Evolutionary conservation across 352 stramenopile genomes (phyloP).

Genomic region (Phytophthora pistaciae): DNA sequence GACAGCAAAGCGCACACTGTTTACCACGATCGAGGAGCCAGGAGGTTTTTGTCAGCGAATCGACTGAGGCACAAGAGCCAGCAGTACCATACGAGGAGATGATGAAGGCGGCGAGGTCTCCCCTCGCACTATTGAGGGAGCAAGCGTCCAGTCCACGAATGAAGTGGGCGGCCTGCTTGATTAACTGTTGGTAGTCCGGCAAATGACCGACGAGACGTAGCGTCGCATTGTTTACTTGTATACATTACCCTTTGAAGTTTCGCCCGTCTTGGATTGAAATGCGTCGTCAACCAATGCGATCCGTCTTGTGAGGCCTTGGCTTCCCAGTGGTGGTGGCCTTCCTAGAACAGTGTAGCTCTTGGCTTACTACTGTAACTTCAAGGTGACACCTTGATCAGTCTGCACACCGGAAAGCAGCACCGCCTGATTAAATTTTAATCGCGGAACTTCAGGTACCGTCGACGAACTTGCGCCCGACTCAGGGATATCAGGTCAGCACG

Average conservation of each 20-base stretch:
- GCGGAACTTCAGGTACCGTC: conserved; percentile 15
- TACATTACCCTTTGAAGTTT: conserved; percentile 18
- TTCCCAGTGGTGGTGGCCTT: background rate
- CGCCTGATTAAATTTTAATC: conserved; percentile 12
- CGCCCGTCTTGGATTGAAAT: background rate
- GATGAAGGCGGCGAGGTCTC: conserved; percentile 24
- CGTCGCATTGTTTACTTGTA: conserved; percentile 33
- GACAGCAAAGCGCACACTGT: conserved; percentile 6
- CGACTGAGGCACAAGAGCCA: conserved; percentile 25
- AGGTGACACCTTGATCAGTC: conserved; percentile 1
- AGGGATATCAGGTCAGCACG: conserved; percentile 11
- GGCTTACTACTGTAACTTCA: background rate
- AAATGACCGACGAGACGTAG: conserved; percentile 11
- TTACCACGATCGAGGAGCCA: conserved; percentile 17
- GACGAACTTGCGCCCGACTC: conserved; percentile 19
- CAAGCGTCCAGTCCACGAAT: conserved; percentile 29
- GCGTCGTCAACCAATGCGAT: background rate
- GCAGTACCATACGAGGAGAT: conserved; percentile 37
- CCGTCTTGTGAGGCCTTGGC: background rate
- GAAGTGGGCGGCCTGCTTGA: conserved; percentile 29
- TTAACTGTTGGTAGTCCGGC: conserved; percentile 17
- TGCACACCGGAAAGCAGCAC: conserved; percentile 2
- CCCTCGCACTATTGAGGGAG: conserved; percentile 23
- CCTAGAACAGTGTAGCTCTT: too few relatives aligned
- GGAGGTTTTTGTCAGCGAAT: conserved; percentile 22